A percentile compares a stretch with the other conserved stretches of the same genome.
Evolutionary conservation across 208 protist species (phyloP).

Genomic region (Trypanosoma avium): DNA sequence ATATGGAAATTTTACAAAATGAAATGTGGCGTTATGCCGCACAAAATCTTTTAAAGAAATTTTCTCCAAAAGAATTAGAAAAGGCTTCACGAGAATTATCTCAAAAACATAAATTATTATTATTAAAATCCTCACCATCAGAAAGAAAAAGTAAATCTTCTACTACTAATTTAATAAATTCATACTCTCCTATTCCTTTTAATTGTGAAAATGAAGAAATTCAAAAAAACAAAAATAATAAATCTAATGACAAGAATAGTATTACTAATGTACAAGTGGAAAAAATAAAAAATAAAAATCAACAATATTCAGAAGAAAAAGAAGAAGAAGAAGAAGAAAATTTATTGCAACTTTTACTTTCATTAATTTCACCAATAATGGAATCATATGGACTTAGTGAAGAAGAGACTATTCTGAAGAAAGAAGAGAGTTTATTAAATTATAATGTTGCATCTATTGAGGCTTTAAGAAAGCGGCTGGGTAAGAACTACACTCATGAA

Average conservation of each 20-base stretch:
- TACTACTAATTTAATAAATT: background rate
- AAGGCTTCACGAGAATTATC: background rate
- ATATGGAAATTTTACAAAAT: conserved; percentile 21
- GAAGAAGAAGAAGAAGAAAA: no score
- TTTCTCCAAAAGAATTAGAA: conserved; percentile 7
- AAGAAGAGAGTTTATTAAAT: background rate
- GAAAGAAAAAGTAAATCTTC: no score
- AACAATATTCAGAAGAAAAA: no score
- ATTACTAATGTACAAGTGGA: no score
- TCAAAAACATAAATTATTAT: background rate
- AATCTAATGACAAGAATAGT: background rate
- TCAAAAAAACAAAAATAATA: background rate
- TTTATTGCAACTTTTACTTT: no score
- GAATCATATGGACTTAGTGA: background rate
- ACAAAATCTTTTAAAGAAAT: conserved; percentile 3
- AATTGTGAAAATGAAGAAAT: background rate
- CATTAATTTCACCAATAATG: conserved; percentile 4
- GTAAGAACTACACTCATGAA: conserved; percentile 1
- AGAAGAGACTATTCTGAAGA: background rate
- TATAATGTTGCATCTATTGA: background rate
- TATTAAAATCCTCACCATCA: no score
- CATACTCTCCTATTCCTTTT: background rate
- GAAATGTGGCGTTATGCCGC: conserved; percentile 11
- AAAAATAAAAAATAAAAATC: no score
- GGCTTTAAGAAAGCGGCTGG: conserved; percentile 1